Conservation (phyloP, 1,139 yeast genomes). For the Suhomyces wounanorum region DNA sequence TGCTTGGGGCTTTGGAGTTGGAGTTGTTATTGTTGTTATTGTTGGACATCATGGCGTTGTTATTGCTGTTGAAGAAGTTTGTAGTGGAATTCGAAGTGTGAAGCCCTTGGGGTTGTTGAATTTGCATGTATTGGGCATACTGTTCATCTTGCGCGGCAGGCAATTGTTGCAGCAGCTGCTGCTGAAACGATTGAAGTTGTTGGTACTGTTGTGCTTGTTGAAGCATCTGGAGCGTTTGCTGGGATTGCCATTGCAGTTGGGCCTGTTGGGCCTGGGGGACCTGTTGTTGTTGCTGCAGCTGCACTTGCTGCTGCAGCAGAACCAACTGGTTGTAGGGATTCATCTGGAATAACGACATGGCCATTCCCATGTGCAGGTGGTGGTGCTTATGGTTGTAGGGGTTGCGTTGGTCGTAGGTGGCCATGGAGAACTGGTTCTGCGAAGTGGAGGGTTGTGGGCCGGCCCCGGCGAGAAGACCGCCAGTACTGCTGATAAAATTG, state of each 20-base stretch:
- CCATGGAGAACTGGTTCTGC: constrained; percentile 3
- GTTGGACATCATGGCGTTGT: background rate
- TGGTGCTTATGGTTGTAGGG: constrained; percentile 15
- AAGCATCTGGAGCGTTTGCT: constrained; percentile 3
- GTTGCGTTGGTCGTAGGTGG: constrained; percentile 13
- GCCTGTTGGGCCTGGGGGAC: constrained; percentile 6
- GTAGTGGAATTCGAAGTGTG: constrained; percentile 8
- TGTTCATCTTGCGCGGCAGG: constrained; percentile 6
- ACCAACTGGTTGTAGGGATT: constrained; percentile 10
- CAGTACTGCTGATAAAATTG: constrained; percentile 16
- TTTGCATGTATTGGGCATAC: constrained; percentile 7
- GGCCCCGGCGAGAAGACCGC: background rate
- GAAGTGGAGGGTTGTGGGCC: background rate
- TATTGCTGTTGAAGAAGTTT: constrained; percentile 8
- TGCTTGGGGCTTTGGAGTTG: constrained; percentile 6
- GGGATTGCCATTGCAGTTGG: constrained; percentile 2
- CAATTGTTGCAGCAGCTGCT: constrained; percentile 1
- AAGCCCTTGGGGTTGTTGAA: constrained; percentile 7
- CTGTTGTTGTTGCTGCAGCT: constrained; percentile 10
- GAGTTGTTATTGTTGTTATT: background rate
- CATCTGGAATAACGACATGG: constrained; percentile 12
- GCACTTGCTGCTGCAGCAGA: constrained; percentile 10
- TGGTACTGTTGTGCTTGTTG: constrained; percentile 4
- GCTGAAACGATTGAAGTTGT: constrained; percentile 8
- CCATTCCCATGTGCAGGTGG: constrained; percentile 12